phyloP scores from a whole-genome alignment of 1,284 basidiomycete species.

The Chalciporus sp. region DNA sequence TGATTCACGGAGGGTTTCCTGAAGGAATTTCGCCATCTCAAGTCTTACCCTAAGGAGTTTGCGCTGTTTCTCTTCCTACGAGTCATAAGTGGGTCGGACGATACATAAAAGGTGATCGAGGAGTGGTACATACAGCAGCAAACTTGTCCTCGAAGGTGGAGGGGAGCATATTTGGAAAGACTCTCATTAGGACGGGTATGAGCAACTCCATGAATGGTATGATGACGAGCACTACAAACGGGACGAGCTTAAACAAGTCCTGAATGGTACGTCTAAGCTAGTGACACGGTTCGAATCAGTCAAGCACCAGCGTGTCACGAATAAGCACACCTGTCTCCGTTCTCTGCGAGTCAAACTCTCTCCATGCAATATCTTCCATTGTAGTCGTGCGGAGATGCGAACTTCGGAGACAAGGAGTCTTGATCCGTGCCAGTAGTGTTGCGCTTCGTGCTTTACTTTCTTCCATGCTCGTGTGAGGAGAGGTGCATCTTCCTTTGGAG shows the following conservation, averaged over 20 bases:
- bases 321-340: slow-evolving; percentile 78
- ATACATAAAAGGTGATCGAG: neutral
- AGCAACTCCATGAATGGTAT: slow-evolving; percentile 99
- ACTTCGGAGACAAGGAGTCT: slow-evolving; percentile 96
- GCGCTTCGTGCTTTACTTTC: slow-evolving; percentile 93
- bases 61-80: slow-evolving; percentile 95
- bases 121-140: slow-evolving; percentile 65
- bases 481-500: slow-evolving; percentile 58
- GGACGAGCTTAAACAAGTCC: slow-evolving; percentile 90
- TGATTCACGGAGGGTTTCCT: slow-evolving; percentile 95
- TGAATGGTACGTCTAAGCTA: slow-evolving; percentile 92
- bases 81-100: neutral
- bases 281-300: slow-evolving; percentile 3
- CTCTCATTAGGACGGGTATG: slow-evolving; percentile 93
- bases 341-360: slow-evolving; percentile 92
- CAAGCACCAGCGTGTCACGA: neutral
- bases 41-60: slow-evolving; percentile 93
- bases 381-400: slow-evolving; percentile 84
- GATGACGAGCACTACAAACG: slow-evolving; percentile 93
- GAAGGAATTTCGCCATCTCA: slow-evolving; percentile 99
- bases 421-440: slow-evolving; percentile 97
- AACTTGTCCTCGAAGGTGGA: slow-evolving; percentile 99
- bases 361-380: slow-evolving; percentile 92
- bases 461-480: slow-evolving; percentile 76
- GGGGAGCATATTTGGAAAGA: slow-evolving; percentile 99